A percentile compares a stretch with the other conserved stretches of the same genome.
Conservation (phyloP, 1,284 basidiomycete genomes). For the Fomitopsis palustris region DNA sequence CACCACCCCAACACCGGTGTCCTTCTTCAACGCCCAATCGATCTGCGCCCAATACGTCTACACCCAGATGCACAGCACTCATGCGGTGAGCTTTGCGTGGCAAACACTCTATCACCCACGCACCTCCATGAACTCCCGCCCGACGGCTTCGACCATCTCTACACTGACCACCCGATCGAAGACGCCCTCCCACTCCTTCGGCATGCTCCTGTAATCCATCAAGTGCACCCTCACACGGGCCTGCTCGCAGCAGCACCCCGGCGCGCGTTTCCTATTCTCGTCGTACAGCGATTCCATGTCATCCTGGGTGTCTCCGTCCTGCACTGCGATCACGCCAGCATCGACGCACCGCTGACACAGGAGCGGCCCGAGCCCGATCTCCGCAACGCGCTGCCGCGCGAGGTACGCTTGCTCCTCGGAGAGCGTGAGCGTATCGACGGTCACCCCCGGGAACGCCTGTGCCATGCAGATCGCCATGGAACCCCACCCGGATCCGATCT, state of each 20-base stretch:
- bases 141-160: conserved; percentile 83
- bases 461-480: conserved; percentile 69
- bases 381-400: conserved; percentile 56
- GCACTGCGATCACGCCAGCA: not conserved
- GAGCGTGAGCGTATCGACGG: conserved; percentile 74
- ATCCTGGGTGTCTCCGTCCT: conserved; percentile 10
- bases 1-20: conserved; percentile 64
- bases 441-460: conserved; percentile 48
- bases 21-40: conserved; percentile 66
- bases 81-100: too few species aligned
- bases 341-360: not conserved
- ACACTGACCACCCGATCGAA: conserved; percentile 76
- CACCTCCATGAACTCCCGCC: conserved; percentile 58
- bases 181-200: conserved; percentile 53
- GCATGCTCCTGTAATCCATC: conserved; percentile 73
- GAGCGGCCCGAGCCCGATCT: conserved; percentile 14
- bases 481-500: conserved; percentile 84
- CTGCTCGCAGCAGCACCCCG: conserved; percentile 12
- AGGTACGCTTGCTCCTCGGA: conserved; percentile 67
- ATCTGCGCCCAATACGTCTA: conserved; percentile 60
- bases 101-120: not conserved
- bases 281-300: not conserved
- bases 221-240: conserved; percentile 67
- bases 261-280: conserved; percentile 45
- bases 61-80: not conserved